Percentiles rank a stretch among this genome's conserved stretches.
phyloP scores from a whole-genome alignment of 345 rosid genomes.

The Heritiera littoralis region DNA sequence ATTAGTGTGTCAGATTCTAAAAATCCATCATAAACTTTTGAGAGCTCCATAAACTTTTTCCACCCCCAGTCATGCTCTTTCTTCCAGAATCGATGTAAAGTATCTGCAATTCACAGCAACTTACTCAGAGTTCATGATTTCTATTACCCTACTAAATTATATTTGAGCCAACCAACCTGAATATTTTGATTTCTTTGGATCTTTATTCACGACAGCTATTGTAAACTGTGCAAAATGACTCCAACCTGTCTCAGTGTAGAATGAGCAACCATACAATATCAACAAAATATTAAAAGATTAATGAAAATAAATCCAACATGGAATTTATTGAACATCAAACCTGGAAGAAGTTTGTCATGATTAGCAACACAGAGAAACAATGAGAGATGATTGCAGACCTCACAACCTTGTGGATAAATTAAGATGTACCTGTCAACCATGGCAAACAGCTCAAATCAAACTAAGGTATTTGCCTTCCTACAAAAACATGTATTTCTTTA shows the following conservation, averaged over 20 bases:
- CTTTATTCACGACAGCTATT: conserved; percentile 85
- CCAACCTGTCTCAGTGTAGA: conserved; percentile 65
- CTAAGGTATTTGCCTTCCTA: neutral
- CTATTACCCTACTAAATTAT: conserved; percentile 2
- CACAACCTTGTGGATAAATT: conserved; percentile 91
- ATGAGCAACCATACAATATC: conserved; percentile 13
- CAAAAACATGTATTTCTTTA: neutral
- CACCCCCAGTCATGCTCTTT: conserved; percentile 98
- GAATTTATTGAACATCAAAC: conserved; percentile 38
- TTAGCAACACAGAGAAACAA: conserved; percentile 89
- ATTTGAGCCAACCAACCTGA: conserved; percentile 58
- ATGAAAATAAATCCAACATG: neutral
- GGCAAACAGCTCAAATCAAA: conserved; percentile 19
- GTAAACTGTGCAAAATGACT: conserved; percentile 97
- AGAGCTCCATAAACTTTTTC: conserved; percentile 92
- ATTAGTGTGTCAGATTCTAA: conserved; percentile 76
- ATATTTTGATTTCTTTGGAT: conserved; percentile 84
- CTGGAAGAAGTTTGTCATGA: conserved; percentile 95
- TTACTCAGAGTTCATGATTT: conserved; percentile 25
- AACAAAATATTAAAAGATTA: conserved; percentile 10
- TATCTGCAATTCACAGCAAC: conserved; percentile 54
- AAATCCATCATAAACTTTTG: conserved; percentile 82
- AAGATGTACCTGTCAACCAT: conserved; percentile 70
- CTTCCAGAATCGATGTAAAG: conserved; percentile 88
- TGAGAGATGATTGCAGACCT: conserved; percentile 88